Evolutionary conservation across 139 green algal genomes (phyloP), one percentile per base, ranked within the genome.

Genomic region (Raphidocelis subcapitata): DNA sequence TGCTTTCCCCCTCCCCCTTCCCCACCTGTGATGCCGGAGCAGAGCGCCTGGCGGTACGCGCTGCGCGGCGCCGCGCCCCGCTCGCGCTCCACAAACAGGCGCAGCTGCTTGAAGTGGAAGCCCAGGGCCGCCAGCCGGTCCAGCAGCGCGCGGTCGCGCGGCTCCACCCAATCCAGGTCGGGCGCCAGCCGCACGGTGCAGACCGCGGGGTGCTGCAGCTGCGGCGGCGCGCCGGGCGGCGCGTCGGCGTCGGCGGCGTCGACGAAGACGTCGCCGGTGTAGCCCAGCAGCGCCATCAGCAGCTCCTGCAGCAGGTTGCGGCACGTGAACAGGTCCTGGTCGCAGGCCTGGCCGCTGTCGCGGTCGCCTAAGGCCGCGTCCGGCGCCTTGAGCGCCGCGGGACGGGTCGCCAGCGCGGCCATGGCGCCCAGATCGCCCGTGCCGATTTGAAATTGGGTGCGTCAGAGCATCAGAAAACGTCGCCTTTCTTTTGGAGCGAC

Each of bases 261-360:
- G 8, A 94, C 76, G 67, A 98, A 98, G 0, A 94, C 80, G 31
- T 96, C 93, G 2, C 93, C 92, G 10, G 79, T 81, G 62, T 87
- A 80, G 18, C 93, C 93, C 4, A 93, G 47, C 16, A 98, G 75
- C 4, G 86, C 86, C 35, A 96, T 70, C 26, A 96, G 73, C 60
- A 98, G 79, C 79, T 98, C 93, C 26, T 91, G 84, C 8, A 96
- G 60, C 0, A 97, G 59, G 26, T 84, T 84, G 0, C 64, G 4
- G 56, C 81, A 71, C 3, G 49, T 37, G 56, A 65, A 68, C 1
- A 23, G 36, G 26, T 70, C 32, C 28, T 72, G 24, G 10, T 15
- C 41, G 41, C 41, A 8, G 8, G 12, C 41, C 8, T 8, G 41
- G 8, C 8, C 8, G 41, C 41, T 49, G 12, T 49, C 41, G 12